phyloP scores from a whole-genome alignment of 2,329 filamentous ascomycete species.

The Fusarium mexicanum region DNA sequence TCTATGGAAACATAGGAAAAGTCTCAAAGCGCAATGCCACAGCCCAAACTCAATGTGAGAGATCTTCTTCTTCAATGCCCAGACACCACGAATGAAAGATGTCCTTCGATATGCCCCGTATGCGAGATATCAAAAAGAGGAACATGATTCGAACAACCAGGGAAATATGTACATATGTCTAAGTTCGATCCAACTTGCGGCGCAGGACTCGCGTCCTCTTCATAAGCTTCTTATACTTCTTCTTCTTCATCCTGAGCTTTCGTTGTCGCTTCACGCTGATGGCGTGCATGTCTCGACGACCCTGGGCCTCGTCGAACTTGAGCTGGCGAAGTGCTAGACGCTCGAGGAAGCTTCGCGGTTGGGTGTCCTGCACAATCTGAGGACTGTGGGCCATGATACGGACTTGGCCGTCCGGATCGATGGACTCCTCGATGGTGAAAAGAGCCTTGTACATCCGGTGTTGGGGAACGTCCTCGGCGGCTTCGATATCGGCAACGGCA shows the following conservation, averaged over 20 bases:
- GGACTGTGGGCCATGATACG: conserved; percentile 70
- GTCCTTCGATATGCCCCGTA: conserved; percentile 40
- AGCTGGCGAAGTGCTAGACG: conserved; percentile 74
- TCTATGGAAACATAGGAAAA: conserved; percentile 46
- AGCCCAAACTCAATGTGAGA: conserved; percentile 37
- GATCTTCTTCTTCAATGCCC: conserved; percentile 44
- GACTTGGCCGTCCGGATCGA: conserved; percentile 67
- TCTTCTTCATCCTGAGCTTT: conserved; percentile 99
- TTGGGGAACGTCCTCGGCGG: conserved; percentile 52
- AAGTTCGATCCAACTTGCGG: conserved; percentile 80
- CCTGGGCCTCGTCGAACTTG: conserved; percentile 64
- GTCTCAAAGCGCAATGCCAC: conserved; percentile 44
- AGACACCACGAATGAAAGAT: conserved; percentile 44
- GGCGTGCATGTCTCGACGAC: conserved; percentile 71
- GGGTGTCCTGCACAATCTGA: conserved; percentile 62
- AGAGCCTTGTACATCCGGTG: conserved; percentile 70
- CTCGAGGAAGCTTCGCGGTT: conserved; percentile 70
- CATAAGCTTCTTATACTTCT: conserved; percentile 99
- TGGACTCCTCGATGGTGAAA: conserved; percentile 74
- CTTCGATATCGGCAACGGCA: conserved; percentile 46
- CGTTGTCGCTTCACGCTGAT: conserved; percentile 93
- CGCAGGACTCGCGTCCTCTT: conserved; percentile 88
- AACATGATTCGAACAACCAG: conserved; percentile 32
- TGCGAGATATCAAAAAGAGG: conserved; percentile 27
- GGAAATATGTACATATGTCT: conserved; percentile 45